Evolutionary conservation across 306 rosid species (phyloP), one percentile per base, ranked within the genome.

Genomic region (Cicer chorassanicum): DNA sequence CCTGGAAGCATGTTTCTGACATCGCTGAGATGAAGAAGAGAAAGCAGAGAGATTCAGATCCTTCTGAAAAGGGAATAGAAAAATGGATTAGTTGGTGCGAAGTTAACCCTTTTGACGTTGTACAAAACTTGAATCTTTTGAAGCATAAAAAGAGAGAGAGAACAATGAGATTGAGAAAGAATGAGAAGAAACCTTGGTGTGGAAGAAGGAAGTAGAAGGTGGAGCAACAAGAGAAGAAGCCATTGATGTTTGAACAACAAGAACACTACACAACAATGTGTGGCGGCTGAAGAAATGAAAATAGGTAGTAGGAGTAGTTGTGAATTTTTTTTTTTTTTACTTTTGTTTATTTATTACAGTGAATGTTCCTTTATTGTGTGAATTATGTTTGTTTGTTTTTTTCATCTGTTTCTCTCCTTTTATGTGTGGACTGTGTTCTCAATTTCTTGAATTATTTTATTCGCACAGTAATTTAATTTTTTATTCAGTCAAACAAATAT

Each of bases 171-270:
- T 24, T 21, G 41, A 63, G 12, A 7, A 0, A 12, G 9, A 67
- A 53, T 21, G 55, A 14, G 40, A 68, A 42, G 19, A 41, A 69
- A 93, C 98, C 91, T 88, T 85, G 79, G 34, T 50, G 68, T 53
- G 43, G 43, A 81, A 21, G 83, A 87, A 84, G 44, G 88, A 70
- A 5, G 90, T 40, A 39, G 87, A 72, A 0, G 85, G 68, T 53
- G 88, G 74, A 63, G 98, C 65, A 54, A 83, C 16, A 21, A 88
- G 53, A 41, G 92, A 82, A 53, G 87, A 83, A 83, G 91, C 91
- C 96, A 93, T 92, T 75, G 54, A 45, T 65, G 16, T 9, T 12
- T 39, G 70, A 50, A 8, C 7, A 64, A 8, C 43, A 56, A 5
- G 5, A 10, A 59, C 65, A 36, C 6, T 36, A 8, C 43, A 40